Evolutionary conservation across 306 rosid genomes (phyloP), one percentile per base, ranked within the genome.

Genomic region (Boehmeria nivea): DNA sequence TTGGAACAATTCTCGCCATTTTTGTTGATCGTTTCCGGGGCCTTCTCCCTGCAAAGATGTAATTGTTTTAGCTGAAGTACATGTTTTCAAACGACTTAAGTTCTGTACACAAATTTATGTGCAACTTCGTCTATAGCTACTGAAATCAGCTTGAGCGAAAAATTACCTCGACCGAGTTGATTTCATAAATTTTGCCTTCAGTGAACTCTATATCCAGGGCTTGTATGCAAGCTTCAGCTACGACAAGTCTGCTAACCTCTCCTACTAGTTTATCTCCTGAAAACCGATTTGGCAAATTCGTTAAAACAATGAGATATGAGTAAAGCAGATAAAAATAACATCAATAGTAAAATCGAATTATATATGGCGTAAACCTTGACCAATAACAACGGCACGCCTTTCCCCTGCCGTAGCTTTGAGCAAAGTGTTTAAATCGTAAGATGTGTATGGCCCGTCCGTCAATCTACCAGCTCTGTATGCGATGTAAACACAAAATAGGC

Each of bases 381-480:
- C 94, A 52, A 90, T 25, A 60, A 86, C 78, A 34, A 90, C 98
- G 34, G 95, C 95, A 24, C 80, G 83, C 12, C 98, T 79, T 76
- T 82, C 67, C 16, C 98, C 98, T 17, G 95, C 94, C n/a, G 98
- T 90, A 59, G 95, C 91, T 80, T 87, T 67, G 65, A 87, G 91
- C 60, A 90, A 65, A 53, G 95, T 90, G 64, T 90, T 90, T 45
- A 90, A 85, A 87, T 90, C 98, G 70, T 90, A 90, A 1, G 95
- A 86, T 50, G 98, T 90, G 80, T 90, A 90, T 37, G 98, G 98
- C 50, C 98, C 98, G 72, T 90, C 95, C 3, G 98, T 90, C 82
- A 90, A 80, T 70, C 95, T 84, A 67, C 98, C 98, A 44, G 98
- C 34, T 69, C 98, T 86, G 71, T 48, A 65, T 42, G 27, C 64